A percentile compares a stretch with the other conserved stretches of the same genome.
Evolutionary conservation across 2,329 filamentous ascomycete genomes (phyloP).

Genomic region (Huntiella bhutanensis): DNA sequence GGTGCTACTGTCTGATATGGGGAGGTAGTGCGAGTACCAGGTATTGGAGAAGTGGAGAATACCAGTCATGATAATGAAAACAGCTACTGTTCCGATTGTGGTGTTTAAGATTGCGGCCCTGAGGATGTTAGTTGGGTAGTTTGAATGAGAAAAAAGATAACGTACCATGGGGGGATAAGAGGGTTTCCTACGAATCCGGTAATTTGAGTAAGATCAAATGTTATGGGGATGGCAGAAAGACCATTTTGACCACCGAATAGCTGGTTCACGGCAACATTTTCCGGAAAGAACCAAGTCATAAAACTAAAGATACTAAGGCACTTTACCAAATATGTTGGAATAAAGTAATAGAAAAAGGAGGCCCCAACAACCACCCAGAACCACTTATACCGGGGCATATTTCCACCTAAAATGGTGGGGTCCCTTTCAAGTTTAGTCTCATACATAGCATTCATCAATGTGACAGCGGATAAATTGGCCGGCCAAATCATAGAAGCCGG

Average conservation of each 20-base stretch:
- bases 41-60: slow-evolving; percentile 45
- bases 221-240: slow-evolving; percentile 49
- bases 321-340: slow-evolving; percentile 49
- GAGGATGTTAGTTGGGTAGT: not conserved
- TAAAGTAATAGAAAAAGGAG: slow-evolving; percentile 48
- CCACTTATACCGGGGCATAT: slow-evolving; percentile 45
- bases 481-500: slow-evolving; percentile 62
- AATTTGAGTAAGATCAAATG: slow-evolving; percentile 60
- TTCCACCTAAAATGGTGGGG: slow-evolving; percentile 39
- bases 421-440: slow-evolving; percentile 34
- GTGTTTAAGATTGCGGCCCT: slow-evolving; percentile 58
- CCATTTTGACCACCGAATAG: slow-evolving; percentile 52
- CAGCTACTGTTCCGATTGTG: slow-evolving; percentile 44
- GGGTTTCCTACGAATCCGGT: slow-evolving; percentile 50
- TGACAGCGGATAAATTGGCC: slow-evolving; percentile 43
- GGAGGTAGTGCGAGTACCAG: slow-evolving; percentile 46
- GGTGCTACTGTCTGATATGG: slow-evolving; percentile 49
- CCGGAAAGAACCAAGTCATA: slow-evolving; percentile 51
- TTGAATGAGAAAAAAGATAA: not conserved
- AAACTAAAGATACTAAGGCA: slow-evolving; percentile 54
- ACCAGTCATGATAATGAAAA: slow-evolving; percentile 41
- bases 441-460: slow-evolving; percentile 55
- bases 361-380: slow-evolving; percentile 38
- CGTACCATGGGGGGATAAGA: slow-evolving; percentile 47
- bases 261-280: slow-evolving; percentile 51